A percentile compares a stretch with the other conserved stretches of the same genome.
phyloP scores from a whole-genome alignment of 768 basidiomycete species.

The Hortiboletus campestris region DNA sequence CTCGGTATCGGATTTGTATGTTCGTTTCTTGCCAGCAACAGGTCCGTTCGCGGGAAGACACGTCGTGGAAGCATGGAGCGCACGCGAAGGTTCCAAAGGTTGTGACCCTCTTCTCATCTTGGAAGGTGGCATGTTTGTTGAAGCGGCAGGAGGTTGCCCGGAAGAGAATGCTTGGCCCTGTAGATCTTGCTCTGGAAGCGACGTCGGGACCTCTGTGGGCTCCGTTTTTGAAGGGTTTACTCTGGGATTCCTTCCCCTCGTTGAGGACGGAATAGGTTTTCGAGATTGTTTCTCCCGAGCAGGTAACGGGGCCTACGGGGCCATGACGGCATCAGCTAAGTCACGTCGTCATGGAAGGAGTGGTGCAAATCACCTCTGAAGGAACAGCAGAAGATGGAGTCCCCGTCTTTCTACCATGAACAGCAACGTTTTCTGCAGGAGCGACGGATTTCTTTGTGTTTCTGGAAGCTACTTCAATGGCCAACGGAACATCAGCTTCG shows the following conservation, averaged over 20 bases:
- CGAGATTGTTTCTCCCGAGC: slow-evolving; percentile 5
- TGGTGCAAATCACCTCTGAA: slow-evolving; percentile 16
- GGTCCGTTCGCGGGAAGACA: slow-evolving; percentile 5
- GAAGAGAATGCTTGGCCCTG: slow-evolving; percentile 10
- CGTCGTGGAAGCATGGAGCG: slow-evolving; percentile 1
- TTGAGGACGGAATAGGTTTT: slow-evolving; percentile 6
- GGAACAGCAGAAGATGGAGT: background rate
- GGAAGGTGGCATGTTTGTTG: background rate
- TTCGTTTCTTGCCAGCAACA: slow-evolving; percentile 21
- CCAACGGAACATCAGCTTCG: slow-evolving; percentile 47
- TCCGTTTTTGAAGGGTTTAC: slow-evolving; percentile 24
- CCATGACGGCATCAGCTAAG: background rate
- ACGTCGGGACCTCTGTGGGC: slow-evolving; percentile 50
- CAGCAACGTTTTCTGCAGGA: background rate
- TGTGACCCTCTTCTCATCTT: slow-evolving; percentile 6
- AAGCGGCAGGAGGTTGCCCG: slow-evolving; percentile 5
- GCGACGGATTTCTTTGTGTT: slow-evolving; percentile 5
- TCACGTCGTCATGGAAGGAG: background rate
- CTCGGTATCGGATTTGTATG: slow-evolving; percentile 26
- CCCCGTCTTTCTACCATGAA: slow-evolving; percentile 6
- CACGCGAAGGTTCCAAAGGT: slow-evolving; percentile 1
- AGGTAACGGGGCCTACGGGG: slow-evolving; percentile 1
- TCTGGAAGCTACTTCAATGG: slow-evolving; percentile 25
- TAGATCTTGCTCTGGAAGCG: slow-evolving; percentile 54
- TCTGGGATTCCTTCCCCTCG: slow-evolving; percentile 11